Percentiles rank a stretch among this genome's conserved stretches.
These are phyloP conservation scores for Mycothermus thermophilus DNA, from an alignment of 495 filamentous ascomycete genomes.

Conservation along the genomic window DNA sequence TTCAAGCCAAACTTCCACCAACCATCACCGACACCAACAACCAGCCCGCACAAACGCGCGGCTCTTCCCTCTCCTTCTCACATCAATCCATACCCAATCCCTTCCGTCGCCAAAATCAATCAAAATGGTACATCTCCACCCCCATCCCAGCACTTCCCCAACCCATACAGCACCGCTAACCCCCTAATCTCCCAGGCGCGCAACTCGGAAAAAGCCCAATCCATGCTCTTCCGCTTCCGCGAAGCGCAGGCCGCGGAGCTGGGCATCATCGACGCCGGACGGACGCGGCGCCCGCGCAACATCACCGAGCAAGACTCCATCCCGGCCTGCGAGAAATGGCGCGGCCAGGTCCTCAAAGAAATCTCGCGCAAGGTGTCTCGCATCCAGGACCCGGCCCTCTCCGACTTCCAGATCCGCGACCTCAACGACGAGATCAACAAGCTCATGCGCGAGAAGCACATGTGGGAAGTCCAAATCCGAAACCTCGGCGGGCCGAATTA, in stretches of 20 bases:
- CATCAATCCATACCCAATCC: neutral
- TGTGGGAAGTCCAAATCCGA: conserved; percentile 95
- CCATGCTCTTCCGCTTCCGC: conserved; percentile 99
- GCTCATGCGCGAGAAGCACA: conserved; percentile 93
- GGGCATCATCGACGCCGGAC: conserved; percentile 88
- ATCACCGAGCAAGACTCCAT: conserved; percentile 77
- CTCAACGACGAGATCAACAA: conserved; percentile 99
- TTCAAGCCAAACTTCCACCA: conserved; percentile 1
- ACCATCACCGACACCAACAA: neutral
- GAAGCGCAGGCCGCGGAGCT: conserved; percentile 92
- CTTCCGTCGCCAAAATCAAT: neutral
- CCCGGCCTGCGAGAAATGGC: conserved; percentile 91
- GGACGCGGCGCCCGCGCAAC: conserved; percentile 73
- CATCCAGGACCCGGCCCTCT: conserved; percentile 79
- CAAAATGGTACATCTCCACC: conserved; percentile 4
- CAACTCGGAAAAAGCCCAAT: conserved; percentile 97
- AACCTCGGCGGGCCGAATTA: conserved; percentile 94
- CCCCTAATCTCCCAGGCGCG: conserved; percentile 30
- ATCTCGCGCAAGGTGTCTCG: conserved; percentile 90
- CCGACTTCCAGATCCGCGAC: conserved; percentile 93
- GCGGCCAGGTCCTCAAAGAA: conserved; percentile 92
- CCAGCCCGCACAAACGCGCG: neutral
- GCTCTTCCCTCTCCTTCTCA: neutral
- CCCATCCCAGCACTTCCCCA: neutral
- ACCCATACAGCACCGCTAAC: conserved; percentile 3